phyloP scores from a whole-genome alignment of 306 rosid species.

The Sesbania bispinosa region DNA sequence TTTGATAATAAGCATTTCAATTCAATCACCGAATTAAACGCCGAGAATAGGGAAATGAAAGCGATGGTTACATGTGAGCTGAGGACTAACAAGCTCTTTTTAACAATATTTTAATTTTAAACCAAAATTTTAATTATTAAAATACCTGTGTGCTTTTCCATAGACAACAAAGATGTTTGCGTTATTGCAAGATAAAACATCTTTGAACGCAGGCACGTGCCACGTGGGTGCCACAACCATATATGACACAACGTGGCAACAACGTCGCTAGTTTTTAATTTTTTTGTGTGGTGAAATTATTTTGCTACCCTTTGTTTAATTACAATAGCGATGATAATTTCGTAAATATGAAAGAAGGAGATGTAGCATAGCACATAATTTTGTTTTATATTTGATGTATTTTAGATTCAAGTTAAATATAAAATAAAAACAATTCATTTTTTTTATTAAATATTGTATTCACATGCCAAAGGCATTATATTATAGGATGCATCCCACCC shows the following conservation, averaged over 20 bases:
- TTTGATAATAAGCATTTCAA: neutral
- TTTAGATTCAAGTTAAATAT: too few species aligned
- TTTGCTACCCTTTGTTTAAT: too few species aligned
- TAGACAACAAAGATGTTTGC: neutral
- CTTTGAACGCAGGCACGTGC: slow-evolving; percentile 35
- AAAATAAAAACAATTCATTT: too few species aligned
- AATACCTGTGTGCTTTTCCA: neutral
- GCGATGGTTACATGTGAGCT: slow-evolving; percentile 46
- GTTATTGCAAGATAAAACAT: neutral
- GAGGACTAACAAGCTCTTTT: neutral
- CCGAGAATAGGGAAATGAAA: slow-evolving; percentile 45
- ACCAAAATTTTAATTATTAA: neutral
- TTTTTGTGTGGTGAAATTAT: neutral
- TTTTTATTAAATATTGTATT: too few species aligned
- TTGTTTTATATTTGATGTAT: too few species aligned
- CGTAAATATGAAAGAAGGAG: too few species aligned
- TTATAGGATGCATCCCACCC: neutral
- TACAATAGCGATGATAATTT: too few species aligned
- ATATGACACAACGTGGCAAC: slow-evolving; percentile 41
- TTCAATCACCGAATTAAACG: slow-evolving; percentile 45
- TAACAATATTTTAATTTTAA: neutral
- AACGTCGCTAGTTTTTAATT: slow-evolving; percentile 8
- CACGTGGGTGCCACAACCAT: slow-evolving; percentile 37
- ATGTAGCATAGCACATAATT: too few species aligned
- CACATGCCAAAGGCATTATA: too few species aligned